Evolutionary conservation across 345 rosid genomes (phyloP).

Genomic region (Hypericum perforatum): DNA sequence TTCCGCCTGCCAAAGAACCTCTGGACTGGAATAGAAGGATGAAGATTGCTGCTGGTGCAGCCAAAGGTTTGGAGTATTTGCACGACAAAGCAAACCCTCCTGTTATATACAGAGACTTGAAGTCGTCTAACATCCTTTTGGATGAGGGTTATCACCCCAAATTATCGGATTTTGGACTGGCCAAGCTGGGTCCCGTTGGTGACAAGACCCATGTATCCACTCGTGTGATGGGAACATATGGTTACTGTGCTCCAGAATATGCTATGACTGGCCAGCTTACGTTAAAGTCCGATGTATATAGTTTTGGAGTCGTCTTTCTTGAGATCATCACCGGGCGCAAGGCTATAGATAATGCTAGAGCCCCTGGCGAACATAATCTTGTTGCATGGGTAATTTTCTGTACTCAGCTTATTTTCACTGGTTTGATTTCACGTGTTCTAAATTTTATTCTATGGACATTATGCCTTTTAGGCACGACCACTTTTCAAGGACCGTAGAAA

Average conservation of each 20-base stretch:
- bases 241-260: constrained; percentile 93
- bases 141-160: constrained; percentile 66
- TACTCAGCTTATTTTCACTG: constrained; percentile 2
- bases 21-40: constrained; percentile 84
- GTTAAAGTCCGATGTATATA: constrained; percentile 79
- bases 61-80: constrained; percentile 71
- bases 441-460: neutral
- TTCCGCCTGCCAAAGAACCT: constrained; percentile 31
- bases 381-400: constrained; percentile 74
- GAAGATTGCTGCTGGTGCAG: constrained; percentile 90
- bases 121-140: constrained; percentile 81
- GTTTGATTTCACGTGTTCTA: neutral
- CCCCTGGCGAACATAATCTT: constrained; percentile 46
- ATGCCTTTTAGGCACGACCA: constrained; percentile 60
- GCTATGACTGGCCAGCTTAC: constrained; percentile 94
- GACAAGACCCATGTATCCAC: constrained; percentile 90
- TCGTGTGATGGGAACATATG: constrained; percentile 93
- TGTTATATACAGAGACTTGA: constrained; percentile 81
- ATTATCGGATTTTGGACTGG: constrained; percentile 89
- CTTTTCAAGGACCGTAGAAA: constrained; percentile 72
- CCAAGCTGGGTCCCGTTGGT: constrained; percentile 88
- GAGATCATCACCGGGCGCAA: constrained; percentile 88
- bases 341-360: constrained; percentile 58
- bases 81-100: constrained; percentile 71
- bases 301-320: constrained; percentile 86